Evolutionary conservation across 805 yeast species (phyloP).

Genomic region (Dipodascopsis uninucleata): DNA sequence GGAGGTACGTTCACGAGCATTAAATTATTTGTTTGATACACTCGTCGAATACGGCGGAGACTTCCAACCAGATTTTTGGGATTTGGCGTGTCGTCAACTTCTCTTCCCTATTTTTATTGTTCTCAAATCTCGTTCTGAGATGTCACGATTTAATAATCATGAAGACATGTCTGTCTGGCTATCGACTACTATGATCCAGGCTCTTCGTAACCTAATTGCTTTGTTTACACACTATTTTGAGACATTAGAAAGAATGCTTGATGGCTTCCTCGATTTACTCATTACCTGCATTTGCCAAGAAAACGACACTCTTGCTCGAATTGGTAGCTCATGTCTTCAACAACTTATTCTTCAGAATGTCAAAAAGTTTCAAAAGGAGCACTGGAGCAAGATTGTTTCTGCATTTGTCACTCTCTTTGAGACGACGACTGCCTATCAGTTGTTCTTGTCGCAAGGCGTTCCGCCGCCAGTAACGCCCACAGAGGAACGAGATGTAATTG

Average conservation of each 20-base stretch:
- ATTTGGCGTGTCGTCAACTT: conserved; percentile 66
- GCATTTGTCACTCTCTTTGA: conserved; percentile 70
- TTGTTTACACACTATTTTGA: conserved; percentile 80
- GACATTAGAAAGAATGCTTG: conserved; percentile 66
- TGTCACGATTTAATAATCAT: conserved; percentile 59
- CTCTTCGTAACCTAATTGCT: conserved; percentile 80
- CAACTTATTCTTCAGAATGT: conserved; percentile 75
- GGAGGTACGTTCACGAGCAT: conserved; percentile 87
- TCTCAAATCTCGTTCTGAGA: conserved; percentile 69
- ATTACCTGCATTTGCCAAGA: conserved; percentile 92
- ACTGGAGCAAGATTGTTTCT: conserved; percentile 70
- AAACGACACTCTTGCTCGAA: conserved; percentile 92
- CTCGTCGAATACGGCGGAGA: conserved; percentile 73
- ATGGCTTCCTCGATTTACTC: conserved; percentile 71
- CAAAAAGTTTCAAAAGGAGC: conserved; percentile 53
- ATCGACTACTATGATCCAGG: conserved; percentile 93
- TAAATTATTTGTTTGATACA: conserved; percentile 76
- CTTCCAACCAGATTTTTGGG: conserved; percentile 79
- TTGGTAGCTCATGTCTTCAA: conserved; percentile 85
- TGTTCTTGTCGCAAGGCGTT: conserved; percentile 48
- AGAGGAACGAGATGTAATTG: conserved; percentile 15
- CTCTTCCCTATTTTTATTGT: conserved; percentile 88
- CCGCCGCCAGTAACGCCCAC: conserved; percentile 42
- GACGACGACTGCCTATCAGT: conserved; percentile 79
- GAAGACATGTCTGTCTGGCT: conserved; percentile 95